These are phyloP conservation scores for Epithele typhae DNA, from an alignment of 768 basidiomycete species.

Conservation along the genomic window DNA sequence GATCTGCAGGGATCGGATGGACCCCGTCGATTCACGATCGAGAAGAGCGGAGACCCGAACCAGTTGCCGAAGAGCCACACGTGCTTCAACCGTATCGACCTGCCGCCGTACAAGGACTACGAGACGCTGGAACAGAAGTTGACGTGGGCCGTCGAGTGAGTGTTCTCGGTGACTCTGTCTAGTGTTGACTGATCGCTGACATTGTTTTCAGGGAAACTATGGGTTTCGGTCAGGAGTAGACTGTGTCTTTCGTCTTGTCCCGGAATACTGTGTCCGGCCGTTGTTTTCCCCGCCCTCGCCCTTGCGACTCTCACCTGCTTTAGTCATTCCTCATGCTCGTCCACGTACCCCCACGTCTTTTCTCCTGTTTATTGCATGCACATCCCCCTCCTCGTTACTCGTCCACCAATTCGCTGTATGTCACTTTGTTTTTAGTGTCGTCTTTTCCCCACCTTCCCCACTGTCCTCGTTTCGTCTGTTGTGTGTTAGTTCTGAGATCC, in stretches of 20 bases:
- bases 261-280: too few relatives aligned
- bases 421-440: neutral
- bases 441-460: neutral
- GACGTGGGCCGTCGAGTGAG: constrained; percentile 90
- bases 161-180: constrained; percentile 22
- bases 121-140: constrained; percentile 92
- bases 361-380: constrained; percentile 5
- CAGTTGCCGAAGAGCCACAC: constrained; percentile 96
- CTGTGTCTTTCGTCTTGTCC: neutral
- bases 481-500: too few relatives aligned
- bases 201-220: constrained; percentile 70
- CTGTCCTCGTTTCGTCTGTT: too few relatives aligned
- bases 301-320: too few relatives aligned
- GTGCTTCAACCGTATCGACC: constrained; percentile 95
- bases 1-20: constrained; percentile 98
- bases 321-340: too few relatives aligned
- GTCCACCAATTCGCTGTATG: neutral
- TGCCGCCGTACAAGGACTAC: constrained; percentile 98
- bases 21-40: constrained; percentile 95
- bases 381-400: neutral
- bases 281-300: too few relatives aligned
- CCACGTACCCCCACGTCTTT: too few relatives aligned
- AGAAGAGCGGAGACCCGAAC: constrained; percentile 95
- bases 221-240: constrained; percentile 90
- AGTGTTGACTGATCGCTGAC: constrained; percentile 1